Conservation (phyloP, 768 basidiomycete genomes). For the Podaxis pistillaris region DNA sequence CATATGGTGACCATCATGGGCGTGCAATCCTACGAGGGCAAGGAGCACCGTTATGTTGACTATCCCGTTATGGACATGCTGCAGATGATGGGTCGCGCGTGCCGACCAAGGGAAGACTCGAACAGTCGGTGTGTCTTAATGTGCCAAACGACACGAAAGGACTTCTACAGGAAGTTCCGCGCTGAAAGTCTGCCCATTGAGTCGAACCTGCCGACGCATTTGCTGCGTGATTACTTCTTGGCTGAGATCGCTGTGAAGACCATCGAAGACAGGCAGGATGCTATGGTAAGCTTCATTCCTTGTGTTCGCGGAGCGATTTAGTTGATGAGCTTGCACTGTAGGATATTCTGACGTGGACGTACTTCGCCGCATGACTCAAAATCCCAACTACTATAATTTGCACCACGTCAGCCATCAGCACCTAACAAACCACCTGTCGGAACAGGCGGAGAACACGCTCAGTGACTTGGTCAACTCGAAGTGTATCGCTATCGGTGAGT, state of each 20-base stretch:
- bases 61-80: slow-evolving; percentile 98
- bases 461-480: slow-evolving; percentile 69
- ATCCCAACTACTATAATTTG: slow-evolving; percentile 92
- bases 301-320: neutral
- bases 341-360: slow-evolving; percentile 99
- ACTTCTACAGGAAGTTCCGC: slow-evolving; percentile 99
- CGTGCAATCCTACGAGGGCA: slow-evolving; percentile 95
- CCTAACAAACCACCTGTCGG: slow-evolving; percentile 92
- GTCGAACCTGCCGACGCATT: slow-evolving; percentile 86
- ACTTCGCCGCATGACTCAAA: slow-evolving; percentile 97
- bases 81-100: slow-evolving; percentile 98
- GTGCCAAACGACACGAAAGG: slow-evolving; percentile 97
- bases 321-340: slow-evolving; percentile 23
- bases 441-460: slow-evolving; percentile 91
- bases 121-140: slow-evolving; percentile 93
- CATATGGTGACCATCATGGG: slow-evolving; percentile 99
- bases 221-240: slow-evolving; percentile 95
- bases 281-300: slow-evolving; percentile 55
- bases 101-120: slow-evolving; percentile 84
- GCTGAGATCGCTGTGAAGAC: slow-evolving; percentile 99
- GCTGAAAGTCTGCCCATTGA: slow-evolving; percentile 98
- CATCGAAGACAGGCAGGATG: slow-evolving; percentile 98
- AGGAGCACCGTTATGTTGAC: slow-evolving; percentile 97
- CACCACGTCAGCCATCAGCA: slow-evolving; percentile 96
- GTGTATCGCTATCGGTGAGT: slow-evolving; percentile 52